These are phyloP conservation scores for Camelina sativa DNA, from an alignment of 345 rosid genomes.

Conservation along the genomic window DNA sequence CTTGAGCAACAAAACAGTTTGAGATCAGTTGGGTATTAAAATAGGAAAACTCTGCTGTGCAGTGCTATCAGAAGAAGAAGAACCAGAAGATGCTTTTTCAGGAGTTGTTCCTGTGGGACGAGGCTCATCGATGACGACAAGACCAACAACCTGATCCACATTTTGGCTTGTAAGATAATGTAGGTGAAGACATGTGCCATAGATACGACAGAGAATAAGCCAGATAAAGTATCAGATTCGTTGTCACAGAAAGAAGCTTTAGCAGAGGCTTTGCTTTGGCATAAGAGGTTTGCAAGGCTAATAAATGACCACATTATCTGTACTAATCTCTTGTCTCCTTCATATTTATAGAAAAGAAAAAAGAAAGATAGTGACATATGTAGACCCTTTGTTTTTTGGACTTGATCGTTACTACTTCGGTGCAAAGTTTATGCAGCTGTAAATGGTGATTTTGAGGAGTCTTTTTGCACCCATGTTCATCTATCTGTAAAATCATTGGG, in stretches of 20 bases:
- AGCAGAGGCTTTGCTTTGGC: conserved; percentile 19
- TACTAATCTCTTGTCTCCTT: conserved; percentile 18
- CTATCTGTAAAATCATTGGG: not conserved
- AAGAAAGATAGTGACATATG: conserved; percentile 9
- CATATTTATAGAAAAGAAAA: conserved; percentile 16
- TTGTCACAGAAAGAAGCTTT: conserved; percentile 16
- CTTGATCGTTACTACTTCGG: conserved; percentile 16
- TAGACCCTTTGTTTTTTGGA: not conserved
- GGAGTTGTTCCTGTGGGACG: conserved; percentile 81
- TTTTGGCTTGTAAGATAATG: conserved; percentile 32
- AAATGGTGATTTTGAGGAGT: not conserved
- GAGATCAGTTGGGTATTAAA: not conserved
- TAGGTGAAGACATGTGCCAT: conserved; percentile 35
- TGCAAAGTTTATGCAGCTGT: conserved; percentile 35
- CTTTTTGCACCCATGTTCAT: not conserved
- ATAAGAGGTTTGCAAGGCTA: conserved; percentile 7
- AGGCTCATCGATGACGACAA: conserved; percentile 86
- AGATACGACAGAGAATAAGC: conserved; percentile 24
- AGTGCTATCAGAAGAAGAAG: conserved; percentile 65
- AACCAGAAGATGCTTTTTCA: conserved; percentile 58
- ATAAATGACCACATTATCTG: conserved; percentile 18
- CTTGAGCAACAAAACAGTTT: conserved; percentile 13
- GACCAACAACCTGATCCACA: conserved; percentile 74
- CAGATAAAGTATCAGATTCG: conserved; percentile 14
- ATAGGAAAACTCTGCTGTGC: conserved; percentile 36